phyloP scores from a whole-genome alignment of 2,329 filamentous ascomycete species.

The Talaromyces sp. region DNA sequence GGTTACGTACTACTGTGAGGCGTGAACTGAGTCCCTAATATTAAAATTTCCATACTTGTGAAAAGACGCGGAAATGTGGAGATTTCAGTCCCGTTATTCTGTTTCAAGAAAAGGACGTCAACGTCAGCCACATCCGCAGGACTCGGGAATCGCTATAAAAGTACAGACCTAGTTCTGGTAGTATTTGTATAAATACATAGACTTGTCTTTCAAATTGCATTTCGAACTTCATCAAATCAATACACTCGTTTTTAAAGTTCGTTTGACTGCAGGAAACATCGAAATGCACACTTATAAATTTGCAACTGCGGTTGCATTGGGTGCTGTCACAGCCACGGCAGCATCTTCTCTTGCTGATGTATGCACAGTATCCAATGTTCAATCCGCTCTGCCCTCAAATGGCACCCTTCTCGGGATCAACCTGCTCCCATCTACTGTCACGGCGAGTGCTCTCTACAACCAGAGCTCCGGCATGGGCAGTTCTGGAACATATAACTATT shows the following conservation, averaged over 20 bases:
- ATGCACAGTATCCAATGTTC: conserved; percentile 41
- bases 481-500: conserved; percentile 20
- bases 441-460: conserved; percentile 36
- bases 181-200: background rate
- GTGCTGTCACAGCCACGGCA: conserved; percentile 23
- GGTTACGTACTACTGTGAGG: background rate
- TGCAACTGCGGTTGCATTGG: conserved; percentile 12
- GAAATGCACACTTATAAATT: background rate
- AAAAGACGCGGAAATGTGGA: background rate
- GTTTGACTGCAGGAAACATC: background rate
- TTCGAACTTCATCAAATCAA: background rate
- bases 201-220: background rate
- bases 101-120: background rate
- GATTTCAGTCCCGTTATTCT: background rate
- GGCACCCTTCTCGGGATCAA: conserved; percentile 39
- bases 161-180: background rate
- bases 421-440: conserved; percentile 38
- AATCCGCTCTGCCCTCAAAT: conserved; percentile 38
- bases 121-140: background rate
- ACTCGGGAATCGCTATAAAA: background rate
- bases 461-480: conserved; percentile 21
- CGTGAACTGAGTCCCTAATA: background rate
- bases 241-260: background rate
- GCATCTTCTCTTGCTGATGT: conserved; percentile 36
- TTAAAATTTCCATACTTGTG: background rate